Base-by-base conservation (phyloP, 2,329 filamentous ascomycete species). In the Mycosphaerella arachidis region DNA sequence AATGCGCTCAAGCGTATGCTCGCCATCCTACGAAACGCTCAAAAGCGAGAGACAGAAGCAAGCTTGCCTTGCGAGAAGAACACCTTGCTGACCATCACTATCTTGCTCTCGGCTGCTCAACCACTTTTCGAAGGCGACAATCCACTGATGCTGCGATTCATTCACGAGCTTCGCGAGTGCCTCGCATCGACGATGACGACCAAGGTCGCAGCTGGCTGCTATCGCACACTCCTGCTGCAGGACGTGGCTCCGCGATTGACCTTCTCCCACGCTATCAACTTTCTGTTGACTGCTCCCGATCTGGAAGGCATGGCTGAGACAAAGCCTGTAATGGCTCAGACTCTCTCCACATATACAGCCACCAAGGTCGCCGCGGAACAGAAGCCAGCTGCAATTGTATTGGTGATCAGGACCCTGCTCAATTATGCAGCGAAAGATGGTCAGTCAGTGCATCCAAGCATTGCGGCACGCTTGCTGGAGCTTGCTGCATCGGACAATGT, bases 1-100 rank as follows among this genome's bases (percentile, higher is more conserved):
- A 91, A 90, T 54, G 94, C 91, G 62, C 80, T 97, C 9, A 86
- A 88, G 31, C 86, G 91, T 5, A 94, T 97, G 79, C 77, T 96
- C 27, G 85, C 88, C 18, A 94, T 95, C 56, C 86, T 92, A 66
- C 81, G 89, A 24, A 81, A 89, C 65, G 88, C 87, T 0, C 90
- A 92, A 74, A 90, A 87, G 72, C 84, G 90, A 45, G 89, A 92
- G 69, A 83, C 81, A 4, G 86, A 92, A 20, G 86, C 88, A 5
- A 91, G 92, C 3, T 80, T 99, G 27, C 81, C 88, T 1, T 96
- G 92, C 73, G 93, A 97, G 70, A 97, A 95, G 79, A 99, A 97
- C 71, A 90, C 89, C 4, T 84, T 99, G 5, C 81, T 99, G 52
- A 91, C 92, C 0, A 88, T 89, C 51, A 96, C 94, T 0, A 89